Evolutionary conservation across 148 eudicot species (phyloP).

Genomic region (Nyssa sinensis): DNA sequence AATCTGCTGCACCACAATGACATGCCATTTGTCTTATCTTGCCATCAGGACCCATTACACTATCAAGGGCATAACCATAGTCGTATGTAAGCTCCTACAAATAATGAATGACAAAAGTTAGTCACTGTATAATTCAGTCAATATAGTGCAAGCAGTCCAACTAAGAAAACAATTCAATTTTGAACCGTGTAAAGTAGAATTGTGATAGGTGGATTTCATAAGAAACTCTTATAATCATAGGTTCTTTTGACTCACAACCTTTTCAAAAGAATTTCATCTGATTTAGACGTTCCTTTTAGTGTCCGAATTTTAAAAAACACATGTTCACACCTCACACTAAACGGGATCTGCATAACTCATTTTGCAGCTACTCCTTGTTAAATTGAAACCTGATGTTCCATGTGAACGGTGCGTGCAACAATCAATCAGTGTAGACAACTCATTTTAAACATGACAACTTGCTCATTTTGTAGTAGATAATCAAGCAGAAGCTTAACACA

Average conservation of each 20-base stretch:
- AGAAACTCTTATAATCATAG: too few species aligned
- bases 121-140: constrained; percentile 3
- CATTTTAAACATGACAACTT: not conserved
- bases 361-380: too few species aligned
- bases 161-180: too few species aligned
- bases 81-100: constrained; percentile 77
- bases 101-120: constrained; percentile 1
- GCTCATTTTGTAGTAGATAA: not conserved
- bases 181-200: too few species aligned
- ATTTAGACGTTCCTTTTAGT: too few species aligned
- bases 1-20: constrained; percentile 60
- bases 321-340: too few species aligned
- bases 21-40: constrained; percentile 47
- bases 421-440: not conserved
- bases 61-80: constrained; percentile 69
- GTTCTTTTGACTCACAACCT: too few species aligned
- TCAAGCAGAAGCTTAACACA: not conserved
- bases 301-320: too few species aligned
- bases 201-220: too few species aligned
- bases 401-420: not conserved
- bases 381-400: too few species aligned
- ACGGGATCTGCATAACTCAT: too few species aligned
- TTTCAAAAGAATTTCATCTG: too few species aligned
- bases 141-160: not conserved
- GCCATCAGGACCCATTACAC: constrained; percentile 70